Base-by-base conservation (phyloP, 208 protist genomes). In the Trypanosoma boissoni region DNA sequence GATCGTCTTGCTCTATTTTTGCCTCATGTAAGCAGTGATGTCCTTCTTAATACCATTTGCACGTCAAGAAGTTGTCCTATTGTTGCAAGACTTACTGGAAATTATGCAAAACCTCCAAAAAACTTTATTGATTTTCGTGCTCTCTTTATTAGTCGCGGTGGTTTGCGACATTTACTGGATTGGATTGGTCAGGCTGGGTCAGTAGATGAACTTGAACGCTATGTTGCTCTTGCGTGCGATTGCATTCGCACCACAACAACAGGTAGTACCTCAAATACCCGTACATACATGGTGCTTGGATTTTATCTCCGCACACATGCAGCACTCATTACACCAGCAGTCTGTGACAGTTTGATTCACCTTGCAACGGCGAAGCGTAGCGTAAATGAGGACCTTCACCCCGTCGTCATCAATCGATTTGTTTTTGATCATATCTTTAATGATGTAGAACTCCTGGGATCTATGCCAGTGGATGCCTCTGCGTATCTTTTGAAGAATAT, bases 401-500 rank as follows among this genome's bases (percentile, higher is more conserved):
- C 64, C 32, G 68, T 91, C 44, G 69, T 89, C 50, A 76, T 88
- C n/a, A 91, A 94, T 68, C 88, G 88, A 2, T 72, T 87, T 14
- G 64, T 83, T 14, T 90, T 94, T 64, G 77, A 88, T 56, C 72
- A 83, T 46, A 63, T 91, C 9, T 68, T 94, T 5, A 54, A 71
- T 10, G 79, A 90, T 68, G 54, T 70, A 45, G 61, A 74, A 64
- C 49, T 91, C 39, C 69, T 84, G 55, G 66, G 72, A 18, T 51
- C 54, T 1, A 74, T 94, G 57, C 77, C 74, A 34, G 20, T 65
- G 0, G 66, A 76, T 5, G 54, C 68, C 10, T 72, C 79, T 16
- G 26, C 83, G 9, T 76, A 88, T 63, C 36, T 91, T 4, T 64
- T 83, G 31, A 45, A 83, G 52, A 58, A 68, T 5, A 34, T 94